Base-by-base conservation (phyloP, 257 asterid genomes). In the Penstemon eatonii region DNA sequence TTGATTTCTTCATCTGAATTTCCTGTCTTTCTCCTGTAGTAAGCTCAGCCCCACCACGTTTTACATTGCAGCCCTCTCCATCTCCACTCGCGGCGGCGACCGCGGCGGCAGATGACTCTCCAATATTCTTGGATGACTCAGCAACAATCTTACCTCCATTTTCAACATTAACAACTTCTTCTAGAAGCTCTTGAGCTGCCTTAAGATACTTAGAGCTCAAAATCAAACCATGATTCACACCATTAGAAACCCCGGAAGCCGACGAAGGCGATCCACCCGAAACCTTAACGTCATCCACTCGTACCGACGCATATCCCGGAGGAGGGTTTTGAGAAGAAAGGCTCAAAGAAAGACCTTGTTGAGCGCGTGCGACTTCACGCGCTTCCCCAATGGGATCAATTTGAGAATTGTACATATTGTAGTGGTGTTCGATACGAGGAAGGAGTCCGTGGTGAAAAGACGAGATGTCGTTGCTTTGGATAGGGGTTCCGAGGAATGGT, bases 1-100 rank as follows among this genome's bases (percentile, higher is more conserved):
- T 93, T 0, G 96, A 95, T 73, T 90, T 93, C 85, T 90, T 93
- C 97, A 93, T 87, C 84, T 90, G 97, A 78, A 90, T 87, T 83
- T 93, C 99, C 36, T 90, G 99, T 68, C 90, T 87, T 66, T 93
- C 99, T 0, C 85, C 91, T 3, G 97, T 88, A 4, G 77, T 82
- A 42, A 87, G 88, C 78, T 93, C 99, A 4, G 83, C 49, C 8
- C 65, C 82, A 12, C 65, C 82, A 12, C 89, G 87, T 66, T 86
- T 85, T 3, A 18, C 79, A 47, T 79, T 58, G 65, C 75, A 25
- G 2, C 33, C 74, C 4, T 85, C 90, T 5, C 75, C 82, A 1
- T 67, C 88, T 6, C 68, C 81, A 6, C 69, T 73, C 2, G 49
- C 53, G 61, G 52, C 72, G 42, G 59, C 69, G 0, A 75, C 73